Evolutionary conservation across 768 basidiomycete species (phyloP).

Genomic region (Baorangia bicolor): DNA sequence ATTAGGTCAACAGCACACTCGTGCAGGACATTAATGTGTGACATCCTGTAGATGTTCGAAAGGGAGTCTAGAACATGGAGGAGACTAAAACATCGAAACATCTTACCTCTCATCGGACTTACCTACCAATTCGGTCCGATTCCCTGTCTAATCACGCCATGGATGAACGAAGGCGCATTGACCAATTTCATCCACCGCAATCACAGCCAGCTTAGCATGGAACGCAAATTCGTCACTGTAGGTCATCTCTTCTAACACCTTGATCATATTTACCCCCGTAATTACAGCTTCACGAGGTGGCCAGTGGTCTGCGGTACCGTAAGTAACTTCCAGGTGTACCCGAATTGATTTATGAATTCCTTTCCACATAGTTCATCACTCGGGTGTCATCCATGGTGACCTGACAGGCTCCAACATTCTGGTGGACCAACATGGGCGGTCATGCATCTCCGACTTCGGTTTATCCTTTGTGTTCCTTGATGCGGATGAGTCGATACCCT

Average conservation of each 20-base stretch:
- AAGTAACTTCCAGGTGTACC: neutral
- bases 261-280: neutral
- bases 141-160: slow-evolving; percentile 14
- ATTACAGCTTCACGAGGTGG: slow-evolving; percentile 10
- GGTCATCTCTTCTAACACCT: neutral
- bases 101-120: slow-evolving; percentile 14
- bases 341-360: neutral
- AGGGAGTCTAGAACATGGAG: slow-evolving; percentile 3
- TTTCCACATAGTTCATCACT: slow-evolving; percentile 5
- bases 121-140: slow-evolving; percentile 8
- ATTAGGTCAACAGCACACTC: neutral
- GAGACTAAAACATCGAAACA: slow-evolving; percentile 6
- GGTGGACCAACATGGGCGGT: slow-evolving; percentile 1
- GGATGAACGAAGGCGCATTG: slow-evolving; percentile 11
- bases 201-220: neutral
- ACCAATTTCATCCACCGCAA: slow-evolving; percentile 7
- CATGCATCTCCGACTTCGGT: slow-evolving; percentile 17
- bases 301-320: slow-evolving; percentile 13
- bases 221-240: slow-evolving; percentile 4
- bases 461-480: slow-evolving; percentile 4
- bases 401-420: slow-evolving; percentile 16
- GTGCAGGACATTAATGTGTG: neutral
- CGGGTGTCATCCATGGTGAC: slow-evolving; percentile 14
- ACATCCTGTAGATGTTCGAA: slow-evolving; percentile 5
- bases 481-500: neutral